Conservation (phyloP, 139 green algal genomes). For the Picochlorum sp. region DNA sequence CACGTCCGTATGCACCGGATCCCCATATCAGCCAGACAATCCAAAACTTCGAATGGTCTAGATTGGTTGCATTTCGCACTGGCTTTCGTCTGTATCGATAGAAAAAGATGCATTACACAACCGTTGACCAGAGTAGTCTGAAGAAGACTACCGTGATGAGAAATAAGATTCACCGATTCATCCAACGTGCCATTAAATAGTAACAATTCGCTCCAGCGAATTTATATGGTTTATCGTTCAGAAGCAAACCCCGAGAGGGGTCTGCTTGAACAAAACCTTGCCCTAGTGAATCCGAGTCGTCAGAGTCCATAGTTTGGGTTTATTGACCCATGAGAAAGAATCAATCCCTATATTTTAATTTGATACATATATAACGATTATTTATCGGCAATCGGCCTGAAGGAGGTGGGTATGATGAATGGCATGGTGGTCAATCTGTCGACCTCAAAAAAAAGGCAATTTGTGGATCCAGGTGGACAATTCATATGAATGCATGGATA, state of each 20-base stretch:
- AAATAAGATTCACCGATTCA: neutral
- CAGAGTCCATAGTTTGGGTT: no score
- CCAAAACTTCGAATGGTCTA: constrained; percentile 27
- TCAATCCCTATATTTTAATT: no score
- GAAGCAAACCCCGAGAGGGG: constrained; percentile 7
- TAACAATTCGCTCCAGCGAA: constrained; percentile 65
- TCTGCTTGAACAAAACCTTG: no score
- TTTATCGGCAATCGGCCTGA: no score
- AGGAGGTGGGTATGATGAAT: no score
- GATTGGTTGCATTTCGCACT: constrained; percentile 1
- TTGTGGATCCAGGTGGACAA: no score
- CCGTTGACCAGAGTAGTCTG: neutral
- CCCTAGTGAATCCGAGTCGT: no score
- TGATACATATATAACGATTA: no score
- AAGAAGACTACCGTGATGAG: neutral
- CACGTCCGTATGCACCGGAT: constrained; percentile 38
- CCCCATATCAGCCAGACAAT: constrained; percentile 20
- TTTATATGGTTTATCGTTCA: constrained; percentile 27
- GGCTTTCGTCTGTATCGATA: constrained; percentile 21
- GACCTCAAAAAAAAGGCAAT: no score
- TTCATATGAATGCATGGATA: no score
- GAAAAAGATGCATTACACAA: constrained; percentile 19
- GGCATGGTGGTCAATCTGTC: no score
- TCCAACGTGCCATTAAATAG: constrained; percentile 47
- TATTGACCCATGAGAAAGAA: no score